These are phyloP conservation scores for Huntiella omanensis DNA, from an alignment of 2,329 filamentous ascomycete genomes.

Conservation along the genomic window DNA sequence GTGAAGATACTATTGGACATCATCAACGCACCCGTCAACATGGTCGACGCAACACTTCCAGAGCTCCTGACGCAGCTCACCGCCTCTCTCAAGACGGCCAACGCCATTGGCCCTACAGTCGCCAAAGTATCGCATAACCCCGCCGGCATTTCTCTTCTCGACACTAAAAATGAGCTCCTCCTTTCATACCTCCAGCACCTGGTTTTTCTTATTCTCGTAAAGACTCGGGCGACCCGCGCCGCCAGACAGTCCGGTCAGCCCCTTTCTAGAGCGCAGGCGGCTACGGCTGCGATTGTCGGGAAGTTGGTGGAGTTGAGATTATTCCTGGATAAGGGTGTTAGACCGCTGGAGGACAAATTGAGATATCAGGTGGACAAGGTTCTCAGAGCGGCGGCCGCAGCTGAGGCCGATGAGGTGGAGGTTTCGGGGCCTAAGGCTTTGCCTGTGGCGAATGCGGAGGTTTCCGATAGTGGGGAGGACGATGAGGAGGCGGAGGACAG, in stretches of 20 bases:
- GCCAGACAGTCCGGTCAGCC: slow-evolving; percentile 11
- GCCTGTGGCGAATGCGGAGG: slow-evolving; percentile 12
- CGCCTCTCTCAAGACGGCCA: slow-evolving; percentile 40
- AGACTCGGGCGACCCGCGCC: slow-evolving; percentile 39
- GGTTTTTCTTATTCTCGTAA: slow-evolving; percentile 68
- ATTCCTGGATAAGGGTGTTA: slow-evolving; percentile 81
- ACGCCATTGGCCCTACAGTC: slow-evolving; percentile 46
- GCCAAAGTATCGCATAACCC: slow-evolving; percentile 50
- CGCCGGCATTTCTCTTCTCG: slow-evolving; percentile 83
- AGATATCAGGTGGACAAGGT: slow-evolving; percentile 96
- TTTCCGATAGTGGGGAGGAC: slow-evolving; percentile 16
- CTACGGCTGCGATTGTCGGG: slow-evolving; percentile 39
- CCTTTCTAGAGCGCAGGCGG: background rate
- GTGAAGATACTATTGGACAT: too few relatives aligned
- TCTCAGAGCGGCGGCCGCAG: slow-evolving; percentile 66
- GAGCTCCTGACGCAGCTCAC: slow-evolving; percentile 34
- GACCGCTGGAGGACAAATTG: slow-evolving; percentile 72
- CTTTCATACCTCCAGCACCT: slow-evolving; percentile 91
- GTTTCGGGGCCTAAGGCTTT: slow-evolving; percentile 8
- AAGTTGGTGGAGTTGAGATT: slow-evolving; percentile 85
- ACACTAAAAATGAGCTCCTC: slow-evolving; percentile 93
- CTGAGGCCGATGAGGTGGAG: slow-evolving; percentile 25
- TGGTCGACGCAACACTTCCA: slow-evolving; percentile 29
- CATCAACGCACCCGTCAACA: slow-evolving; percentile 10
- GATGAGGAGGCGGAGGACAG: slow-evolving; percentile 19